Conservation (phyloP, 306 rosid species). For the Styphnolobium japonicum region DNA sequence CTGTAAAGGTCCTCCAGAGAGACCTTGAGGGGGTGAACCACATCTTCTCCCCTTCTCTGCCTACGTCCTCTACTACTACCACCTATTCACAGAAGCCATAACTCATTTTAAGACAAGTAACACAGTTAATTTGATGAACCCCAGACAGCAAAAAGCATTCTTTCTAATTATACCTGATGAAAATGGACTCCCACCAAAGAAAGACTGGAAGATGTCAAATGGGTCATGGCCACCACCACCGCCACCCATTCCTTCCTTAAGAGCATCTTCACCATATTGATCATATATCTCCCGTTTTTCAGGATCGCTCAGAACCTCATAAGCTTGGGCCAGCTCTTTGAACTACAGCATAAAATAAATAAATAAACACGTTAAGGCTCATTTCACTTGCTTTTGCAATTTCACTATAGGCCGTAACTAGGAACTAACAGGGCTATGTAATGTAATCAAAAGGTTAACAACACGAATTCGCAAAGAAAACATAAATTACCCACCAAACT, state of each 20-base stretch:
- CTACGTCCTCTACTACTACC: constrained; percentile 89
- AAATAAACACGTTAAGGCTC: neutral
- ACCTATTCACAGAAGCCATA: constrained; percentile 45
- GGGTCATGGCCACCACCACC: constrained; percentile 95
- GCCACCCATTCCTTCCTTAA: constrained; percentile 98
- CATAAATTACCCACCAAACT: neutral
- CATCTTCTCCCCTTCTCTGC: constrained; percentile 98
- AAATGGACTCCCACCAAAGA: constrained; percentile 89
- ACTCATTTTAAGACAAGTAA: neutral
- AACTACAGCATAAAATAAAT: constrained; percentile 42
- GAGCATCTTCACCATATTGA: constrained; percentile 92
- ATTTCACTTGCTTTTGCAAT: neutral
- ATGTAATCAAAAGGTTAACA: neutral
- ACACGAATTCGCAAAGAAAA: neutral
- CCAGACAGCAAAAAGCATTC: neutral
- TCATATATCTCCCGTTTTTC: constrained; percentile 95
- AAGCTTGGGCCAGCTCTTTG: constrained; percentile 93
- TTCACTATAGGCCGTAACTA: neutral
- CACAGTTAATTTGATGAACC: neutral
- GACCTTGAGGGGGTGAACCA: constrained; percentile 88
- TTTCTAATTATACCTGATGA: constrained; percentile 32
- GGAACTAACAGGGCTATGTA: neutral
- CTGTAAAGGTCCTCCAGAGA: constrained; percentile 82
- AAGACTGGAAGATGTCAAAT: constrained; percentile 84
- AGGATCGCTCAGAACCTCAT: constrained; percentile 90